Evolutionary conservation across 345 rosid species (phyloP).

Genomic region (Eucalyptus rudis): DNA sequence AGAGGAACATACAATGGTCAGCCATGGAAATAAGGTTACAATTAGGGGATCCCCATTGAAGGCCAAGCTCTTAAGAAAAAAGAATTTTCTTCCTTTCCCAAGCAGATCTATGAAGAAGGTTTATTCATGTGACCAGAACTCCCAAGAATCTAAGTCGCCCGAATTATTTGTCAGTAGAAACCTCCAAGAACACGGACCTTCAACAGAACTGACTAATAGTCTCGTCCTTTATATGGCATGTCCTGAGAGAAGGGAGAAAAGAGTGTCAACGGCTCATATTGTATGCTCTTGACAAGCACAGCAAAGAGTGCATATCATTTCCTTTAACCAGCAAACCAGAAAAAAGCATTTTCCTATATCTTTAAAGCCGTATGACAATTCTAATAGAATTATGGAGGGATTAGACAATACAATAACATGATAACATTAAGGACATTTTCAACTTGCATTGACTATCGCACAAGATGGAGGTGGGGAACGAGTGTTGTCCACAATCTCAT

Average conservation of each 20-base stretch:
- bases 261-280: neutral
- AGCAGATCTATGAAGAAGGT: neutral
- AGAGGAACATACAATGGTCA: neutral
- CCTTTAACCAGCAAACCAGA: neutral
- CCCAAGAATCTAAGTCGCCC: neutral
- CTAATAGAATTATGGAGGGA: neutral
- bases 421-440: neutral
- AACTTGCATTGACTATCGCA: neutral
- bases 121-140: neutral
- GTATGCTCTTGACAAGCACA: neutral
- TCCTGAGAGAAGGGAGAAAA: constrained; percentile 22
- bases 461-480: neutral
- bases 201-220: constrained; percentile 11
- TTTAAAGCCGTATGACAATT: neutral
- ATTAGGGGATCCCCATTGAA: neutral
- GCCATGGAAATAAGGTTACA: neutral
- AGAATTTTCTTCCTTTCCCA: neutral
- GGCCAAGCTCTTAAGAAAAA: neutral
- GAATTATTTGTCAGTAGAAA: constrained; percentile 1
- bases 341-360: neutral
- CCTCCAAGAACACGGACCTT: neutral
- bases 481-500: neutral
- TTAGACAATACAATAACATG: neutral
- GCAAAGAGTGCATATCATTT: neutral
- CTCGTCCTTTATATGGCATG: constrained; percentile 60